Conservation (phyloP, 106 monocot species). For the Dendrobium huoshanense region DNA sequence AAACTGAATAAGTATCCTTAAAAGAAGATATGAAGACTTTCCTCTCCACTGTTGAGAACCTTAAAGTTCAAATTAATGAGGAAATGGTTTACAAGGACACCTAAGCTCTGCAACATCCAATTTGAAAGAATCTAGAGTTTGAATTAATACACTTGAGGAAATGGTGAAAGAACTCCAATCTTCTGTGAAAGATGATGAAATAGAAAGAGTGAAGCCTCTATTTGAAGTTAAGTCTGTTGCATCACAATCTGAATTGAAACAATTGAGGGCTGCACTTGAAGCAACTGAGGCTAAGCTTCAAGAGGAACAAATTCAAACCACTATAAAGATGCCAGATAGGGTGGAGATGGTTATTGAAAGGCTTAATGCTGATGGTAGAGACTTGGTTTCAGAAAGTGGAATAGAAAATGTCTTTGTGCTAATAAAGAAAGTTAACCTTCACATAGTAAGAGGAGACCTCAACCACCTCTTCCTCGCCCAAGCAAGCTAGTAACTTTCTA, state of each 20-base stretch:
- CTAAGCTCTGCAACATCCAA: conserved; percentile 35
- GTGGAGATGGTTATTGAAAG: too few relatives aligned
- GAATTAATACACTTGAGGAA: conserved; percentile 34
- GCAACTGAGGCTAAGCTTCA: conserved; percentile 22
- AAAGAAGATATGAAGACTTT: conserved; percentile 37
- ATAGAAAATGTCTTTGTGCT: too few relatives aligned
- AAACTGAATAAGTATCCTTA: conserved; percentile 22
- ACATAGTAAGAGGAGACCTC: too few relatives aligned
- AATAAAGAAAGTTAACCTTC: too few relatives aligned
- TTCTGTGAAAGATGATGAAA: not conserved
- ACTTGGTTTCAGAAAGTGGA: conserved; percentile 17
- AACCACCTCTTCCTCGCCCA: too few relatives aligned
- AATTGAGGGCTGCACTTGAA: conserved; percentile 40
- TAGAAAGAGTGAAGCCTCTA: not conserved
- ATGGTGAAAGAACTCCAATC: conserved; percentile 27
- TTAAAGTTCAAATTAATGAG: conserved; percentile 28
- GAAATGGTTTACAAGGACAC: conserved; percentile 43
- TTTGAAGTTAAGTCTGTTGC: not conserved
- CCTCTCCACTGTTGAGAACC: conserved; percentile 28
- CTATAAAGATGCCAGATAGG: conserved; percentile 33
- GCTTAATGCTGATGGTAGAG: conserved; percentile 8
- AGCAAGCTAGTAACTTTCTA: too few relatives aligned
- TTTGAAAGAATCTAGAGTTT: conserved; percentile 52
- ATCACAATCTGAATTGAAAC: conserved; percentile 17
- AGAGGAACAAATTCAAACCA: conserved; percentile 46